Evolutionary conservation across 768 basidiomycete genomes (phyloP).

Genomic region (Scleroderma bovista): DNA sequence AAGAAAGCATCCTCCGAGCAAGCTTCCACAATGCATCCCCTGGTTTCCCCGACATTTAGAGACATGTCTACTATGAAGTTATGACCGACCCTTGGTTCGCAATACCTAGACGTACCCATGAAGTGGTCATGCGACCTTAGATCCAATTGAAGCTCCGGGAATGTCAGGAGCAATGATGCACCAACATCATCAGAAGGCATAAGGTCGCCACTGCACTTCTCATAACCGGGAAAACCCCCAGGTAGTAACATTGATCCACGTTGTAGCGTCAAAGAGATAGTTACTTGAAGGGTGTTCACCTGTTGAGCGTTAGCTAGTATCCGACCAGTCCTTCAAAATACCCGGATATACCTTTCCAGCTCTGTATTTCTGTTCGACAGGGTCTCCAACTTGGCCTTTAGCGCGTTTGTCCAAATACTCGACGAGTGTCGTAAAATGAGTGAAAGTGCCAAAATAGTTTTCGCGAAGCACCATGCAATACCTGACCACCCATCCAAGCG

Average conservation of each 20-base stretch:
- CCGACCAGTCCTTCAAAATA: conserved; percentile 4
- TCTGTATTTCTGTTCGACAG: conserved; percentile 73
- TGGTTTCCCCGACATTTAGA: conserved; percentile 61
- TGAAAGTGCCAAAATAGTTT: conserved; percentile 93
- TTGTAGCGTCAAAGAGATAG: conserved; percentile 48
- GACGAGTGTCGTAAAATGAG: conserved; percentile 81
- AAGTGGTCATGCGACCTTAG: conserved; percentile 80
- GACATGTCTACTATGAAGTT: conserved; percentile 57
- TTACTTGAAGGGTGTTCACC: conserved; percentile 81
- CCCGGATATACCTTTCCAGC: conserved; percentile 56
- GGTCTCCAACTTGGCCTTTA: conserved; percentile 68
- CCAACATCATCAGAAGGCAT: conserved; percentile 38
- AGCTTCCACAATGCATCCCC: conserved; percentile 43
- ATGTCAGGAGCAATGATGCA: conserved; percentile 45
- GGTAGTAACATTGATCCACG: conserved; percentile 59
- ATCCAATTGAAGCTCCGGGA: conserved; percentile 70
- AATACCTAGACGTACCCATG: conserved; percentile 58
- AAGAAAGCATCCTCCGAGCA: conserved; percentile 40
- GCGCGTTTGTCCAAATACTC: conserved; percentile 77
- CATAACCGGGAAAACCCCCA: conserved; percentile 60
- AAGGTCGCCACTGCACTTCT: conserved; percentile 23
- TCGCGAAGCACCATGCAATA: conserved; percentile 86
- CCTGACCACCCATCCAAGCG: conserved; percentile 83
- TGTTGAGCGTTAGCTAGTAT: conserved; percentile 23
- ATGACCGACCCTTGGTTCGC: conserved; percentile 1